Percentiles rank a stretch among this genome's conserved stretches.
Evolutionary conservation across 805 yeast species (phyloP).

Genomic region (Lachancea nothofagi): DNA sequence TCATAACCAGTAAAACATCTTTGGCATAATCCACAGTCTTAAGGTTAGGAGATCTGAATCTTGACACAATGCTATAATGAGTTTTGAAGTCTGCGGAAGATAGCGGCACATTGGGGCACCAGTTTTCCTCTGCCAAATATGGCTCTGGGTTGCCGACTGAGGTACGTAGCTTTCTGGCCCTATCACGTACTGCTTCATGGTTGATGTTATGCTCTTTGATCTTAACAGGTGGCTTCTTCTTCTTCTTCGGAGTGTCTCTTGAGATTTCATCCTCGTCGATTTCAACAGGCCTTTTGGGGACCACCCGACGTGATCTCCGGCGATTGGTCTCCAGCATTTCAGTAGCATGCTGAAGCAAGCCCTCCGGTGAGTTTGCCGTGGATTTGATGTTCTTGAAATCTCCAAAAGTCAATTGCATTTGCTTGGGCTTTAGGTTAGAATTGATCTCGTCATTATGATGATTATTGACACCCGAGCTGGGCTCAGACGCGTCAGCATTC

Average conservation of each 20-base stretch:
- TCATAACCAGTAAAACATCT: slow-evolving; percentile 27
- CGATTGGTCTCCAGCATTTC: slow-evolving; percentile 7
- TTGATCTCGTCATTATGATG: not conserved
- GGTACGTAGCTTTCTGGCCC: slow-evolving; percentile 5
- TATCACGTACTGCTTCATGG: slow-evolving; percentile 8
- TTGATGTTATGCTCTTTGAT: slow-evolving; percentile 8
- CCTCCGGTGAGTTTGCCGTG: slow-evolving; percentile 10
- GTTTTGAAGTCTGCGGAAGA: slow-evolving; percentile 18
- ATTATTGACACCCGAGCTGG: not conserved
- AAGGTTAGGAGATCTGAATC: slow-evolving; percentile 21
- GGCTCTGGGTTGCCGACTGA: slow-evolving; percentile 20
- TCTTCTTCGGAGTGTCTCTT: slow-evolving; percentile 6
- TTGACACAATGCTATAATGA: slow-evolving; percentile 18
- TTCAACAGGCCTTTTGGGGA: slow-evolving; percentile 12
- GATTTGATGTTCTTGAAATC: slow-evolving; percentile 26
- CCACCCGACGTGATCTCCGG: slow-evolving; percentile 11
- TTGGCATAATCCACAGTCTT: slow-evolving; percentile 26
- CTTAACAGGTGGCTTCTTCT: slow-evolving; percentile 7
- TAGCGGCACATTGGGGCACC: slow-evolving; percentile 29
- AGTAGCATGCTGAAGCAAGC: slow-evolving; percentile 3
- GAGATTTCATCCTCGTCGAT: slow-evolving; percentile 10
- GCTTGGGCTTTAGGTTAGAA: slow-evolving; percentile 4
- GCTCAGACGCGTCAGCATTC: not conserved
- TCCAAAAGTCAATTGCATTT: slow-evolving; percentile 25
- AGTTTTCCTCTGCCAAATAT: slow-evolving; percentile 17